Evolutionary conservation across 148 eudicot species (phyloP).

Genomic region (Cornus controversa): DNA sequence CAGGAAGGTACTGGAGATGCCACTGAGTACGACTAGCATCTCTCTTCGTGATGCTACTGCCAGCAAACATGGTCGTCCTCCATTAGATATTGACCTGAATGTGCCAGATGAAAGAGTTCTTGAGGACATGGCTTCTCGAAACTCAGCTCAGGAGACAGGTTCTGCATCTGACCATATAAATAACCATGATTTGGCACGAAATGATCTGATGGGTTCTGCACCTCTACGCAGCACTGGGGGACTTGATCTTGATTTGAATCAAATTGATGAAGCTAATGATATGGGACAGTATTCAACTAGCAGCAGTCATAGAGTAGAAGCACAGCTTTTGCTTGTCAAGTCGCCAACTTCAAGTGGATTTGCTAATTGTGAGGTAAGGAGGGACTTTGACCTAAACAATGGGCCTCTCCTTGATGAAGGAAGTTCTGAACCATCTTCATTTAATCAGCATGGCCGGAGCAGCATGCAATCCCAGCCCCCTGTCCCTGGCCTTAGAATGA

Average conservation of each 20-base stretch:
- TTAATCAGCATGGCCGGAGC: constrained; percentile 26
- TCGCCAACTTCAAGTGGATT: constrained; percentile 28
- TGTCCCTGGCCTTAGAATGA: constrained; percentile 49
- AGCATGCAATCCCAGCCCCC: constrained; percentile 41
- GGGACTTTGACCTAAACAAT: constrained; percentile 81
- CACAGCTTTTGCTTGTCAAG: constrained; percentile 31
- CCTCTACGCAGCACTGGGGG: constrained; percentile 43
- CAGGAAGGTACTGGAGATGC: constrained; percentile 49
- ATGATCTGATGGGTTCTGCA: constrained; percentile 8
- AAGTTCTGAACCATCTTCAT: constrained; percentile 35
- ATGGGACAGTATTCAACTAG: constrained; percentile 41
- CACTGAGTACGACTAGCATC: constrained; percentile 20
- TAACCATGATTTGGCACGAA: constrained; percentile 10
- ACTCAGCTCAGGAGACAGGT: constrained; percentile 29
- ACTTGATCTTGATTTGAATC: constrained; percentile 85
- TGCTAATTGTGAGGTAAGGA: constrained; percentile 35
- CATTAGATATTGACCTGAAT: constrained; percentile 82
- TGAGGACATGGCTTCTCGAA: constrained; percentile 50
- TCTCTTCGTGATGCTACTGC: constrained; percentile 35
- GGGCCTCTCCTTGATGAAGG: constrained; percentile 79
- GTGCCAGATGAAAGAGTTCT: constrained; percentile 70
- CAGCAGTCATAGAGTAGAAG: constrained; percentile 37
- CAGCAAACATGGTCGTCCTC: constrained; percentile 46
- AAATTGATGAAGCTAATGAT: constrained; percentile 62
- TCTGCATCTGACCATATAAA: constrained; percentile 26